Evolutionary conservation across 2,329 filamentous ascomycete species (phyloP).

Genomic region (Hymenotorrendiella dingleyae): DNA sequence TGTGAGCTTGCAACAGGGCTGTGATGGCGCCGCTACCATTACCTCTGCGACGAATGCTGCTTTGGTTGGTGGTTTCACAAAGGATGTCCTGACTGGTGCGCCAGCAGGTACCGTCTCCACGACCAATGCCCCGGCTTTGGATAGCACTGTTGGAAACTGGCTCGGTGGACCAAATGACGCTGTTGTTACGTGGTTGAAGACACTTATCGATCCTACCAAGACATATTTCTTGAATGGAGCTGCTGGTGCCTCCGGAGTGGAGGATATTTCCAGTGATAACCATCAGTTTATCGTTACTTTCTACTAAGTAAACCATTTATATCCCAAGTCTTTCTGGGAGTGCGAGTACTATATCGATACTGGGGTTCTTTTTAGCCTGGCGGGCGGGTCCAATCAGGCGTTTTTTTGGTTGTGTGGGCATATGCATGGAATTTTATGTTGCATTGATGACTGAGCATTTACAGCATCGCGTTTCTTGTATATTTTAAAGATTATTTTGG

Average conservation of each 20-base stretch:
- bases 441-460: too few relatives aligned
- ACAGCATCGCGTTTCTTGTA: too few relatives aligned
- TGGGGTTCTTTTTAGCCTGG: too few relatives aligned
- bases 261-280: neutral
- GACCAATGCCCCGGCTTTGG: neutral
- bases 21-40: constrained; percentile 35
- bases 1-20: constrained; percentile 34
- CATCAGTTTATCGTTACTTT: neutral
- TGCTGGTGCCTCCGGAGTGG: neutral
- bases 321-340: too few relatives aligned
- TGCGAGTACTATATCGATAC: too few relatives aligned
- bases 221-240: neutral
- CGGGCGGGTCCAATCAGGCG: too few relatives aligned
- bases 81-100: constrained; percentile 32
- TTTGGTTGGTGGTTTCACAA: constrained; percentile 28
- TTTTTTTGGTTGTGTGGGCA: too few relatives aligned
- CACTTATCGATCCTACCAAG: neutral
- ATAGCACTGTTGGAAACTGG: neutral
- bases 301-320: too few relatives aligned
- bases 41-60: constrained; percentile 32
- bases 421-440: too few relatives aligned
- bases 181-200: neutral
- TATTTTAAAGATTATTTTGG: too few relatives aligned
- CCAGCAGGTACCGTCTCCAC: constrained; percentile 29
- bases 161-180: neutral